These are phyloP conservation scores for Purpureocillium lavendulum DNA, from an alignment of 2,329 filamentous ascomycete genomes.

Conservation along the genomic window DNA sequence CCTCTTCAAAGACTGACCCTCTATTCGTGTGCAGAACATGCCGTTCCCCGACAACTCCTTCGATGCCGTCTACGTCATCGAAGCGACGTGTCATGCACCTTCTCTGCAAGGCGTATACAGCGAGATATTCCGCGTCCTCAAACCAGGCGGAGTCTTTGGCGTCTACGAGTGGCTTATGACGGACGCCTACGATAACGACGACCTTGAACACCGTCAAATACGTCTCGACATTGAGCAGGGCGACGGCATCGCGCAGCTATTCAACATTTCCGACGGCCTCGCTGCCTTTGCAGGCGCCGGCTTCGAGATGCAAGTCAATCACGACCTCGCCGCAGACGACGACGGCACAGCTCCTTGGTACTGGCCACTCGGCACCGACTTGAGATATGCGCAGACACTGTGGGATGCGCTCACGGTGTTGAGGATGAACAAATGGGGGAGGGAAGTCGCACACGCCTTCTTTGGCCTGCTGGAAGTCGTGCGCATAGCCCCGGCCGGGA, in stretches of 20 bases:
- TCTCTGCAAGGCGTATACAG: slow-evolving; percentile 80
- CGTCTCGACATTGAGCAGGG: slow-evolving; percentile 87
- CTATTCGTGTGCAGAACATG: slow-evolving; percentile 57
- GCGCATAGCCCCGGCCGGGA: slow-evolving; percentile 65
- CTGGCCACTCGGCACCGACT: slow-evolving; percentile 69
- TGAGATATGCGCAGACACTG: slow-evolving; percentile 66
- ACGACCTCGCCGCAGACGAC: slow-evolving; percentile 47
- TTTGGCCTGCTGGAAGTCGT: slow-evolving; percentile 64
- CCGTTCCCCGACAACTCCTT: slow-evolving; percentile 80
- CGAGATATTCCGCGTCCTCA: slow-evolving; percentile 84
- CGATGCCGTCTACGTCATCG: slow-evolving; percentile 89
- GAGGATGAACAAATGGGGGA: slow-evolving; percentile 76
- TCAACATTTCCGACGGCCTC: slow-evolving; percentile 69
- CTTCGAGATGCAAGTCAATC: slow-evolving; percentile 57
- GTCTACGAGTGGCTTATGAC: slow-evolving; percentile 99
- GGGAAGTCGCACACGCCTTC: slow-evolving; percentile 61
- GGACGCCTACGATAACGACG: slow-evolving; percentile 80
- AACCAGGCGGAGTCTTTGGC: slow-evolving; percentile 88
- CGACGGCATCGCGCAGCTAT: slow-evolving; percentile 93
- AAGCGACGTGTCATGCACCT: slow-evolving; percentile 87
- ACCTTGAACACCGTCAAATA: slow-evolving; percentile 75
- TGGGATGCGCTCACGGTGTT: slow-evolving; percentile 69
- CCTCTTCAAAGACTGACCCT: background rate
- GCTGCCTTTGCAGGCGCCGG: slow-evolving; percentile 75
- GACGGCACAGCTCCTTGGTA: slow-evolving; percentile 67